Percentiles rank a stretch among this genome's conserved stretches.
Evolutionary conservation across 257 asterid species (phyloP).

Genomic region (Solanum peruvianum): DNA sequence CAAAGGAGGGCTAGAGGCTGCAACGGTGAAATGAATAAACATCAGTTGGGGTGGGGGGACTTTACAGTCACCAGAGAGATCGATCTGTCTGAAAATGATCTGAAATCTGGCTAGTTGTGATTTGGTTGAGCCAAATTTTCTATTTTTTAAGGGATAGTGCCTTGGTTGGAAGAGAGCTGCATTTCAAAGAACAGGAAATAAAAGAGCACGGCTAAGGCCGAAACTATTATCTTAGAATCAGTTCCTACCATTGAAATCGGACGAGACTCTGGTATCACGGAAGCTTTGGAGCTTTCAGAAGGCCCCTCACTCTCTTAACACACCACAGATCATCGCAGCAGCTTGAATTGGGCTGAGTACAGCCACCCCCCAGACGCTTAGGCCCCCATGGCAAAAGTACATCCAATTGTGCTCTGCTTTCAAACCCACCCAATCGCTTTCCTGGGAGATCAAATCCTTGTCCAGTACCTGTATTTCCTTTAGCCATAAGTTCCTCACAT

Average conservation of each 20-base stretch:
- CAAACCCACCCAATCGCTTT: constrained; percentile 69
- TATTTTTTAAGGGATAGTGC: background rate
- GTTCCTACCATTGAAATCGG: constrained; percentile 6
- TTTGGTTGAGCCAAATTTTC: background rate
- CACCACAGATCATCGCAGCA: constrained; percentile 89
- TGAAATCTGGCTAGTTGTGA: background rate
- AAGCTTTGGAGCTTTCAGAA: constrained; percentile 20
- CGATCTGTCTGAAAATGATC: background rate
- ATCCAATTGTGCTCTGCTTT: constrained; percentile 38
- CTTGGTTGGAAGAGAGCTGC: background rate
- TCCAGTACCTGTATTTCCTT: constrained; percentile 63
- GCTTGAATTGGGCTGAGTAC: constrained; percentile 67
- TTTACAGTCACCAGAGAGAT: background rate
- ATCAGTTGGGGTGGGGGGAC: background rate
- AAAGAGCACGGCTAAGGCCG: background rate
- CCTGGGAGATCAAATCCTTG: constrained; percentile 83
- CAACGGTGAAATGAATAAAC: constrained; percentile 1
- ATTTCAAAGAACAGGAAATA: background rate
- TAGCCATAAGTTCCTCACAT: constrained; percentile 66
- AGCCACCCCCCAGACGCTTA: constrained; percentile 62
- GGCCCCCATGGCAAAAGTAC: constrained; percentile 50
- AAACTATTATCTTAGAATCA: constrained; percentile 6
- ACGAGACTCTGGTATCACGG: background rate
- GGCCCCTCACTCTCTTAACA: constrained; percentile 24
- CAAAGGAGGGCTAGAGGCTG: constrained; percentile 49